Conservation (phyloP, 2,329 filamentous ascomycete genomes). For the Clonostachys chloroleuca region DNA sequence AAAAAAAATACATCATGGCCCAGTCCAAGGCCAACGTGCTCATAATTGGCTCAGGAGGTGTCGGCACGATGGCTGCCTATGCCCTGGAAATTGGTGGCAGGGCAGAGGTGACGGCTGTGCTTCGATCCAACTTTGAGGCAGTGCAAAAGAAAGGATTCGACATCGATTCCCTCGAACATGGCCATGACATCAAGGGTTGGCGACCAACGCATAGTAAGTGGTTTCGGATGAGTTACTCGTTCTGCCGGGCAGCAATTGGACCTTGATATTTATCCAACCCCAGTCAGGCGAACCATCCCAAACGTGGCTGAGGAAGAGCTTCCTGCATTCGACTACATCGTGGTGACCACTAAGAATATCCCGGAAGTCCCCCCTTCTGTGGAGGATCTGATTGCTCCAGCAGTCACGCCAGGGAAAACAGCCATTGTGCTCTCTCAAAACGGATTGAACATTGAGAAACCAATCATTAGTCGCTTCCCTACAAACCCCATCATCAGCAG, state of each 20-base stretch:
- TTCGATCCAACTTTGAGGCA: conserved; percentile 49
- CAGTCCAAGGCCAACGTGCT: conserved; percentile 28
- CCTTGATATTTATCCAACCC: neutral
- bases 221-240: neutral
- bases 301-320: conserved; percentile 19
- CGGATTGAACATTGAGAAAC: conserved; percentile 58
- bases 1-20: neutral
- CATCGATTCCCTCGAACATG: conserved; percentile 53
- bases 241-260: neutral
- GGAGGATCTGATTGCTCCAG: conserved; percentile 42
- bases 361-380: conserved; percentile 45
- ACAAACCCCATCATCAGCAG: conserved; percentile 46
- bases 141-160: conserved; percentile 43
- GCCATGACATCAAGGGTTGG: conserved; percentile 37
- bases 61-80: conserved; percentile 52
- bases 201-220: conserved; percentile 33
- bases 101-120: conserved; percentile 47
- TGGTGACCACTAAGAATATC: conserved; percentile 55
- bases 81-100: conserved; percentile 44
- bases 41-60: conserved; percentile 48
- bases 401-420: conserved; percentile 43
- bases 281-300: conserved; percentile 43
- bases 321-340: conserved; percentile 44
- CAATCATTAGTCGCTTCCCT: conserved; percentile 44
- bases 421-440: conserved; percentile 57